Percentiles rank a stretch among this genome's conserved stretches.
Conservation (phyloP, 331 rosid genomes). For the Rhamnella rubrinervis region DNA sequence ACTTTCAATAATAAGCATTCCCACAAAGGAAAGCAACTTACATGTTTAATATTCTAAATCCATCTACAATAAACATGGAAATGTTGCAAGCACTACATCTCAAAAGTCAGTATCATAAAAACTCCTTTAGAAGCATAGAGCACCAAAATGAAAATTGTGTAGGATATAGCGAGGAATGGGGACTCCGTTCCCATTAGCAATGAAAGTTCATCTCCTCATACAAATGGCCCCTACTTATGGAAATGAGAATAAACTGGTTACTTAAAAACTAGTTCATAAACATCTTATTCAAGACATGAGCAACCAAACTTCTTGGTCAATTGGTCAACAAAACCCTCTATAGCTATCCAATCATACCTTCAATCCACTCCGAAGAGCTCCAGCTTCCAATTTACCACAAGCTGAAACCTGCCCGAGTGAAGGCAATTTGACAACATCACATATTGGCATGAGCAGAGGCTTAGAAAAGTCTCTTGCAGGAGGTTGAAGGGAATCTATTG, state of each 20-base stretch:
- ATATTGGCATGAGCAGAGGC: slow-evolving; percentile 91
- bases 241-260: too few species aligned
- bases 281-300: slow-evolving; percentile 9
- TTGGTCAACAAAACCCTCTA: slow-evolving; percentile 18
- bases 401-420: slow-evolving; percentile 80
- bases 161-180: background rate
- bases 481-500: slow-evolving; percentile 61
- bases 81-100: too few species aligned
- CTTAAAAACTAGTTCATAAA: too few species aligned
- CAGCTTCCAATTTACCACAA: slow-evolving; percentile 94
- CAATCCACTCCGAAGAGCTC: slow-evolving; percentile 89
- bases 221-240: too few species aligned
- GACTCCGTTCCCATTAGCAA: background rate
- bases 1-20: too few species aligned
- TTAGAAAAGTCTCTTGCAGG: slow-evolving; percentile 81
- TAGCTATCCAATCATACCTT: slow-evolving; percentile 54
- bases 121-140: background rate
- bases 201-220: too few species aligned
- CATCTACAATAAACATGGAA: too few species aligned
- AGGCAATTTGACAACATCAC: slow-evolving; percentile 71
- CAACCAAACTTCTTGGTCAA: slow-evolving; percentile 17
- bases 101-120: too few species aligned
- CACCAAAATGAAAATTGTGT: background rate
- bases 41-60: too few species aligned
- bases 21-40: too few species aligned